Base-by-base conservation (phyloP, 805 yeast genomes). In the Schwanniomyces occidentalis region DNA sequence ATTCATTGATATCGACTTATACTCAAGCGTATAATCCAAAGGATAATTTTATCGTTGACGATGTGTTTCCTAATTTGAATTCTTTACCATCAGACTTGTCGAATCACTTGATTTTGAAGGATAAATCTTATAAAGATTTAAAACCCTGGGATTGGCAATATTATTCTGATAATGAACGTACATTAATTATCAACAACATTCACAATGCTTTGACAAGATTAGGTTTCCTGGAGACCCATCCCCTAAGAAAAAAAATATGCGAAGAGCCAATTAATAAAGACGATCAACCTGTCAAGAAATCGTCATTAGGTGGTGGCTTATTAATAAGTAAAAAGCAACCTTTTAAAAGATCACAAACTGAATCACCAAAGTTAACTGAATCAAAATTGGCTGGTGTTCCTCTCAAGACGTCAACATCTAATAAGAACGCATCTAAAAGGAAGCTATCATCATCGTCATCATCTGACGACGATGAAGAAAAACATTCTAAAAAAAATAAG, bases 151-250 rank as follows among this genome's bases (percentile, higher is more conserved):
- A 40, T 17, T 65, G 70, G 69, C 40, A 34, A 16, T 44, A 46
- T 14, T 65, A 61, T 44, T 49, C 61, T 10, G 47, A 44, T 7
- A 48, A 46, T 25, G 71, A 66, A 40, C 51, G 70, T 24, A 40
- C 38, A 7, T 44, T 61, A 34, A 52, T 68, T 16, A 40, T 61
- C 16, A 48, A 55, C 27, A 67, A 65, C 44, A 51, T 59, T 33
- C 52, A 63, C 41, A 52, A 56, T 29, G 71, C 72, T 5, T 56
- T 68, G 41, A 65, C 68, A 16, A 42, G 74, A 26, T 46, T 65
- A 26, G 74, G 73, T 15, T 68, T 51, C 38, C 63, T 61, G 51
- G 70, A 62, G 24, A 63, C 72, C 7, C 73, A 68, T 41, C 73
- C 74, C 5, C 50, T 67, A 32, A 46, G 74, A 24, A 59, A 49